These are phyloP conservation scores for Xylaria telfairii DNA, from an alignment of 495 filamentous ascomycete species.

Conservation along the genomic window DNA sequence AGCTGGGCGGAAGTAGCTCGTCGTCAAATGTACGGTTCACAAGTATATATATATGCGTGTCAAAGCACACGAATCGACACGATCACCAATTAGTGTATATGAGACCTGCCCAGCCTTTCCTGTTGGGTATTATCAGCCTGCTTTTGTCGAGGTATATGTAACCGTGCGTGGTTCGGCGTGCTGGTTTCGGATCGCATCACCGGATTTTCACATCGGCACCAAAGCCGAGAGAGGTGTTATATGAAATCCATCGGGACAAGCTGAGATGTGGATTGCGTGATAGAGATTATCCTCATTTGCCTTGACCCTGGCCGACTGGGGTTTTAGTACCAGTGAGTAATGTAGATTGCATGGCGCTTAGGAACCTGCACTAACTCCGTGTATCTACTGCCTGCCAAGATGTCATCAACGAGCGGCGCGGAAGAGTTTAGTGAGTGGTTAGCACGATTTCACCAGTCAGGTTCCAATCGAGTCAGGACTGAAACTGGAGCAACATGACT, in stretches of 20 bases:
- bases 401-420: not conserved
- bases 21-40: not conserved
- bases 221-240: not conserved
- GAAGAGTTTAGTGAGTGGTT: not conserved
- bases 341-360: not conserved
- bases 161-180: not conserved
- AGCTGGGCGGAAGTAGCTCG: not conserved
- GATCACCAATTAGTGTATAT: not conserved
- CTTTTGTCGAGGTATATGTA: not conserved
- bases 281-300: conserved; percentile 9
- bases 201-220: not conserved
- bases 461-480: not conserved
- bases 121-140: not conserved
- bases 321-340: not conserved
- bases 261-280: not conserved
- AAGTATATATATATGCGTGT: not conserved
- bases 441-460: not conserved
- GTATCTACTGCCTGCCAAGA: not conserved
- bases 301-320: conserved; percentile 10
- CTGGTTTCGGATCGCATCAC: not conserved
- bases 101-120: not conserved
- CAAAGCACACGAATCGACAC: not conserved
- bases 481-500: not conserved
- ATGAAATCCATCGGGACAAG: not conserved
- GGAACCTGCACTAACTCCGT: conserved; percentile 2